These are phyloP conservation scores for Byssochlamys sp. DNA, from an alignment of 2,329 filamentous ascomycete genomes.

Conservation along the genomic window DNA sequence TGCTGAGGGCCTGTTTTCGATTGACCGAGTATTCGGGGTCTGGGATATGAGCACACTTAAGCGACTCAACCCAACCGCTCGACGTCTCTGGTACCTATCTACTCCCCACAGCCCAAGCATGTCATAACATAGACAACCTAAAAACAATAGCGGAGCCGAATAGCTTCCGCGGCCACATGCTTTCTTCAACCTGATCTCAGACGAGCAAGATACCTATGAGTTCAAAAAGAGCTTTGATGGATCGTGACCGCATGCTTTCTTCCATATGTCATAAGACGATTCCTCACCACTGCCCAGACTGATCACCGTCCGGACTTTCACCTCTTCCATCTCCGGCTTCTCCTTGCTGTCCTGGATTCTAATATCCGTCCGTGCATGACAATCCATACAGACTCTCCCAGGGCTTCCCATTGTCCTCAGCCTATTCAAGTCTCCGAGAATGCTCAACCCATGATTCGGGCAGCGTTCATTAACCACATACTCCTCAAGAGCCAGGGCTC, in stretches of 20 bases:
- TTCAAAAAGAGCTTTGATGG: too few species aligned
- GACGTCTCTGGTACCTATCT: too few species aligned
- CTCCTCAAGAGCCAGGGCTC: not conserved
- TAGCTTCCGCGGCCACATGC: not conserved
- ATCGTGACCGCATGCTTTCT: not conserved
- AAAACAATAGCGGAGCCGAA: not conserved
- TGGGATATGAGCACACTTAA: too few species aligned
- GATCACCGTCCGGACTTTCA: not conserved
- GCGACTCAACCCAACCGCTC: too few species aligned
- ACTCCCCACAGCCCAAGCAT: not conserved
- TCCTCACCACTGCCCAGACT: not conserved
- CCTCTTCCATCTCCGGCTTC: not conserved
- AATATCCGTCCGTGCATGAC: not conserved
- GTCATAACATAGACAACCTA: not conserved
- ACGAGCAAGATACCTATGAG: not conserved
- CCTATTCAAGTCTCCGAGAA: not conserved
- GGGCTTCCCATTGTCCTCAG: not conserved
- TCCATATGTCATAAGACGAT: not conserved
- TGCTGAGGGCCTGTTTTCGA: too few species aligned
- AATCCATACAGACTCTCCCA: not conserved
- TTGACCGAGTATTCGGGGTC: too few species aligned
- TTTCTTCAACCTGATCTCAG: not conserved
- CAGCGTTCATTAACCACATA: not conserved
- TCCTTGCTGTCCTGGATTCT: not conserved
- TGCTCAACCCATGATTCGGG: not conserved